Evolutionary conservation across 1,284 basidiomycete species (phyloP), one percentile per base, ranked within the genome.

Genomic region (Prillingera fragicola): DNA sequence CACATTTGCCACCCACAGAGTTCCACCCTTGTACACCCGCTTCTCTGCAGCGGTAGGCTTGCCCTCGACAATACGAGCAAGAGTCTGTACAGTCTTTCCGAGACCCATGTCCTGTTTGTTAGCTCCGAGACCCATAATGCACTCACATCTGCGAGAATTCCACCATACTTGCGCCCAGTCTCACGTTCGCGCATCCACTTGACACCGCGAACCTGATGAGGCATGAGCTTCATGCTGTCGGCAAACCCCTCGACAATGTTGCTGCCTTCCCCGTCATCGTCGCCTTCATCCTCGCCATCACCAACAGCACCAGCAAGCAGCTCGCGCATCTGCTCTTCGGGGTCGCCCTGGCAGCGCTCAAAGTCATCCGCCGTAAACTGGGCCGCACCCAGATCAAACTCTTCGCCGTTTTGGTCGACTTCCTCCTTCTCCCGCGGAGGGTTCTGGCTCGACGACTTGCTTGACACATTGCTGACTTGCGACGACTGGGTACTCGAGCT

Each of bases 1-100:
- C 14, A 29, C 15, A 14, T 15, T n/a, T 8, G 9, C 7, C n/a
- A 74, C 83, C 45, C 62, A 89, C 87, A 91, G 73, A 1, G 87
- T 91, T n/a, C 71, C 69, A 12, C 55, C 67, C 37, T 61, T 65
- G 76, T 77, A 88, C 9, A 80, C 80, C n/a, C 77, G 76, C 53
- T 76, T 79, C 57, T 90, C 87, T 3, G 77, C 75, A 46, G 80
- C 79, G 13, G 76, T 79, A 4, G 84, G 78, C 5, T 77, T 75
- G 1, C 85, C 85, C 46, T 87, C 85, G 0, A 85, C 80, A 29
- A 95, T 88, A 1, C 87, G 78, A 0, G 84, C 79, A 7, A 95
- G 73, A 0, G 86, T 87, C 62, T 95, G 91, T n/a, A 94, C 86
- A 0, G 90, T 96, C 73, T 95, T 92, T 1, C 88, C 90, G 2